phyloP scores from a whole-genome alignment of 495 filamentous ascomycete genomes.

The Xylona heveae region DNA sequence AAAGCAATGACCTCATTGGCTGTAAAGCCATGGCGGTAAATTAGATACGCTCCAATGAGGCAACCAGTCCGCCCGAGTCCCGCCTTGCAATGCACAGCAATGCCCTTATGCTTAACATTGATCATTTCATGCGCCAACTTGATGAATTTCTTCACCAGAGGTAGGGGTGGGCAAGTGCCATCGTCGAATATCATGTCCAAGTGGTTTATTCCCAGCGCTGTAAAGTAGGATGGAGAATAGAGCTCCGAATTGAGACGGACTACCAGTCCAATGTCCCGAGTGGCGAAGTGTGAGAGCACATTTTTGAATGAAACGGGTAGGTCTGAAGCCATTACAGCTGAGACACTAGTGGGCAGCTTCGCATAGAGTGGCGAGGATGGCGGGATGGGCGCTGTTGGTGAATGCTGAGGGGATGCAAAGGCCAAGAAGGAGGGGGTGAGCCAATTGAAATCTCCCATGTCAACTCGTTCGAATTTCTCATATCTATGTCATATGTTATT shows the following conservation, averaged over 20 bases:
- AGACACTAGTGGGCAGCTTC: conserved; percentile 43
- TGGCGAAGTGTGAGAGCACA: conserved; percentile 69
- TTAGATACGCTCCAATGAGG: conserved; percentile 90
- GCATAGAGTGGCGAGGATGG: conserved; percentile 48
- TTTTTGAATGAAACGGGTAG: conserved; percentile 84
- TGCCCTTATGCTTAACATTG: conserved; percentile 60
- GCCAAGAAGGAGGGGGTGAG: conserved; percentile 85
- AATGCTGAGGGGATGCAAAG: conserved; percentile 83
- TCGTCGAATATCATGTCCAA: conserved; percentile 99
- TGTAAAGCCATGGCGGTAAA: conserved; percentile 95
- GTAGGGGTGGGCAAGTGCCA: conserved; percentile 78
- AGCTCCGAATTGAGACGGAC: conserved; percentile 90
- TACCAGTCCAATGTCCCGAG: conserved; percentile 74
- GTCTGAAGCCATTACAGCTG: conserved; percentile 36
- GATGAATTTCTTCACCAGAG: conserved; percentile 77
- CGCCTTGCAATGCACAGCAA: conserved; percentile 97
- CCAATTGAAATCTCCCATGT: conserved; percentile 99
- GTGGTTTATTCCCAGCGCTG: conserved; percentile 81
- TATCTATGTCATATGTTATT: conserved; percentile 29
- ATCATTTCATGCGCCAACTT: conserved; percentile 90
- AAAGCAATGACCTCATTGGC: conserved; percentile 96
- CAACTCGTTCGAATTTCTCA: conserved; percentile 83
- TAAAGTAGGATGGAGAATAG: conserved; percentile 90
- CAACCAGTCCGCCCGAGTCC: conserved; percentile 92
- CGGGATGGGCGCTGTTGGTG: conserved; percentile 46